A percentile compares a stretch with the other conserved stretches of the same genome.
Conservation (phyloP, 495 filamentous ascomycete species). For the Chlorociboria aeruginascens region DNA sequence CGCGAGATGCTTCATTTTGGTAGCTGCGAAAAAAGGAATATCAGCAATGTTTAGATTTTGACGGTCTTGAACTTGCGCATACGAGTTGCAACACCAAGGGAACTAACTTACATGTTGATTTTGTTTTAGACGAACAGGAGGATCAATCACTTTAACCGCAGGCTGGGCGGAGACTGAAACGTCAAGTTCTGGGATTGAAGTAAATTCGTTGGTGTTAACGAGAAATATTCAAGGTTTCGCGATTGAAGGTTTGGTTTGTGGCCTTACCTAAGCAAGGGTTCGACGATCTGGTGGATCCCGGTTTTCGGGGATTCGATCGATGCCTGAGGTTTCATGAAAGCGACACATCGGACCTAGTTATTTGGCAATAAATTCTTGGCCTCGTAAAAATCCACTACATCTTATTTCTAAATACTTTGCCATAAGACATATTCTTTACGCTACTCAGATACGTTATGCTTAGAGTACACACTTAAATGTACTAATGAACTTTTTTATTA, state of each 20-base stretch:
- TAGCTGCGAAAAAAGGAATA: conserved; percentile 21
- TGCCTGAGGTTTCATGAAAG: too few relatives aligned
- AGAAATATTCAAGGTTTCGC: too few relatives aligned
- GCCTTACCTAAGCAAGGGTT: too few relatives aligned
- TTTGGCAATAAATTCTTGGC: too few relatives aligned
- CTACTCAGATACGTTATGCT: not conserved
- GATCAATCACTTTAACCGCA: conserved; percentile 8
- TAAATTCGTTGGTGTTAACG: not conserved
- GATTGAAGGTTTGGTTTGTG: too few relatives aligned
- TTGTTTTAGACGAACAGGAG: conserved; percentile 2
- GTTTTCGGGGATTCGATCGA: too few relatives aligned
- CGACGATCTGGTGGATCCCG: too few relatives aligned
- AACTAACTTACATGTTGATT: not conserved
- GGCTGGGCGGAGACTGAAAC: conserved; percentile 7
- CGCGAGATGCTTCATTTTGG: conserved; percentile 99
- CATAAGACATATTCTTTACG: not conserved
- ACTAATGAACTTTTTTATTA: conserved; percentile 1
- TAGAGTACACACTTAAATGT: not conserved
- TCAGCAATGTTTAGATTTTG: conserved; percentile 4
- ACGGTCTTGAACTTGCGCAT: not conserved
- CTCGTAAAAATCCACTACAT: not conserved
- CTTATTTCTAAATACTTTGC: not conserved
- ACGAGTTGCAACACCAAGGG: not conserved
- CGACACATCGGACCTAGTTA: too few relatives aligned
- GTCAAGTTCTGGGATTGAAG: not conserved